Evolutionary conservation across 2,329 filamentous ascomycete species (phyloP).

Genomic region (Monosporascus sp.): DNA sequence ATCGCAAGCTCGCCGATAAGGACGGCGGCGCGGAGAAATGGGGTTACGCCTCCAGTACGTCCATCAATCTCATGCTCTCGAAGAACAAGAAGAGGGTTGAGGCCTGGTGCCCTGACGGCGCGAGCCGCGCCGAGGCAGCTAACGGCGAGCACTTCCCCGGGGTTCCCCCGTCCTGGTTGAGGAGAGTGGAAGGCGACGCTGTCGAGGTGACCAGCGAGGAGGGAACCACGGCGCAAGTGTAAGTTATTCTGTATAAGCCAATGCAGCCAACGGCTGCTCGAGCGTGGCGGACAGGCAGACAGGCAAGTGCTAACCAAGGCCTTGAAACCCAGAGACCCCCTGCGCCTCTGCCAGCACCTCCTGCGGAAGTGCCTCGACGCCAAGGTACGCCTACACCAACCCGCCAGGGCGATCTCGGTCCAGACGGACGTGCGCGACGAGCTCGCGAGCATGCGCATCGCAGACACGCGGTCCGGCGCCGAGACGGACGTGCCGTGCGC

Average conservation of each 20-base stretch:
- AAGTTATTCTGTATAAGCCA: conserved; percentile 23
- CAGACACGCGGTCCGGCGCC: conserved; percentile 34
- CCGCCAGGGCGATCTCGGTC: conserved; percentile 50
- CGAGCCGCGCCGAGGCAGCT: conserved; percentile 53
- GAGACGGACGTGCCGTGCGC: conserved; percentile 55
- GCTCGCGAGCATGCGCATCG: conserved; percentile 47
- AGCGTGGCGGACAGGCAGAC: background rate
- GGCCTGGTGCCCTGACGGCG: conserved; percentile 62
- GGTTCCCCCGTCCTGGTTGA: conserved; percentile 53
- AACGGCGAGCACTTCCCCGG: conserved; percentile 28
- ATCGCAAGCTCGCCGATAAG: conserved; percentile 56
- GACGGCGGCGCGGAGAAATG: conserved; percentile 50
- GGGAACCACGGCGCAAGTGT: conserved; percentile 60
- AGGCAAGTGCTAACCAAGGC: background rate
- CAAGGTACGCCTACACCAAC: conserved; percentile 63
- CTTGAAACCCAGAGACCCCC: conserved; percentile 50
- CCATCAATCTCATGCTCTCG: conserved; percentile 42
- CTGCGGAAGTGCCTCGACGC: conserved; percentile 48
- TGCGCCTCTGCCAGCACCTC: conserved; percentile 60
- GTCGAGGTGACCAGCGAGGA: conserved; percentile 58
- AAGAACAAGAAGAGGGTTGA: conserved; percentile 41
- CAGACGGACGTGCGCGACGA: conserved; percentile 42
- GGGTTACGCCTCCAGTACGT: conserved; percentile 49
- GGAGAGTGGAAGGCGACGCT: conserved; percentile 44
- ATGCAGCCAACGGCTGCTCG: too few relatives aligned